phyloP scores from a whole-genome alignment of 805 yeast genomes.

The Schwanniomyces yamadae region DNA sequence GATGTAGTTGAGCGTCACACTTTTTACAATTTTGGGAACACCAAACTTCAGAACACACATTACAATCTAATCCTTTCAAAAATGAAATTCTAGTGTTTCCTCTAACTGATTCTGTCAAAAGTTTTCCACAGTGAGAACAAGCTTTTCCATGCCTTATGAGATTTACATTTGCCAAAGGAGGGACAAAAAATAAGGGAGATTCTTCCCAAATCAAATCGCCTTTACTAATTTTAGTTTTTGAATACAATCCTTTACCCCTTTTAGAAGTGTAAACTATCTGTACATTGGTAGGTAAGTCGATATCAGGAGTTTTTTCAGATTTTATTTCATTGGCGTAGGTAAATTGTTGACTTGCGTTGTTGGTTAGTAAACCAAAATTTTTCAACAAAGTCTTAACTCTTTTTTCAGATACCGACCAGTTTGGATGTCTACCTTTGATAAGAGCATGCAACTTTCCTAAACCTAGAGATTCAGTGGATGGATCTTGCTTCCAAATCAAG shows the following conservation, averaged over 20 bases:
- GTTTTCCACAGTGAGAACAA: slow-evolving; percentile 70
- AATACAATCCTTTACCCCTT: slow-evolving; percentile 51
- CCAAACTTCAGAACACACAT: slow-evolving; percentile 66
- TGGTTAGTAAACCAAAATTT: slow-evolving; percentile 50
- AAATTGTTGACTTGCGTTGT: slow-evolving; percentile 29
- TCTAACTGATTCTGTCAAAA: slow-evolving; percentile 33
- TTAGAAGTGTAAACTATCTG: slow-evolving; percentile 48
- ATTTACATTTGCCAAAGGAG: slow-evolving; percentile 64
- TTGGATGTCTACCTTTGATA: slow-evolving; percentile 51
- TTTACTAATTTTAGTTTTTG: slow-evolving; percentile 44
- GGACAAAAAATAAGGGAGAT: slow-evolving; percentile 55
- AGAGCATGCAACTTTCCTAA: slow-evolving; percentile 50
- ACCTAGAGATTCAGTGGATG: slow-evolving; percentile 58
- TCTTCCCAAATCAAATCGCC: slow-evolving; percentile 66
- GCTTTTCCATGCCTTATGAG: slow-evolving; percentile 62
- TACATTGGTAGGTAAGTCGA: slow-evolving; percentile 42
- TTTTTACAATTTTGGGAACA: slow-evolving; percentile 64
- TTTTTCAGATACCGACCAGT: slow-evolving; percentile 64
- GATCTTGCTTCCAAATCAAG: slow-evolving; percentile 65
- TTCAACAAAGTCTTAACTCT: slow-evolving; percentile 55
- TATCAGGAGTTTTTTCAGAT: slow-evolving; percentile 49
- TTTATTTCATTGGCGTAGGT: slow-evolving; percentile 55
- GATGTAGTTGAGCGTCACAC: slow-evolving; percentile 49
- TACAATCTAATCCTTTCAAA: slow-evolving; percentile 60
- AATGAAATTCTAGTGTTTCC: slow-evolving; percentile 23